phyloP scores from a whole-genome alignment of 495 filamentous ascomycete genomes.

The Oidiodendron maius region DNA sequence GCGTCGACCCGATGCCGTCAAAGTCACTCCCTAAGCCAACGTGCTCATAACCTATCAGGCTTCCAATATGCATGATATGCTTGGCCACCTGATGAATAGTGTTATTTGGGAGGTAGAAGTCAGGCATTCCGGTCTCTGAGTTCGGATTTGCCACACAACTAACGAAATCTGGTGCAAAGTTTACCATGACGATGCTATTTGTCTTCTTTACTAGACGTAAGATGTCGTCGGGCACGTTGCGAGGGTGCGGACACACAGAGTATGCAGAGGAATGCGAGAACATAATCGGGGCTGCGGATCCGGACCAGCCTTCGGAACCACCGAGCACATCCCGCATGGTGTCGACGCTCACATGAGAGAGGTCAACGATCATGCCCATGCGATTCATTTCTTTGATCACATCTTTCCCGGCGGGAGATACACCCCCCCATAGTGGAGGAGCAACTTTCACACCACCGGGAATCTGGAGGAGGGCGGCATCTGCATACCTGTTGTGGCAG shows the following conservation, averaged over 20 bases:
- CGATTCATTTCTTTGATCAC: constrained; percentile 76
- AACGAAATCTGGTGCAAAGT: constrained; percentile 75
- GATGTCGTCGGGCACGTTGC: constrained; percentile 70
- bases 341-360: constrained; percentile 61
- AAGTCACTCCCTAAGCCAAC: constrained; percentile 74
- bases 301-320: constrained; percentile 35
- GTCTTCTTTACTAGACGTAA: constrained; percentile 55
- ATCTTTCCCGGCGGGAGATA: constrained; percentile 61
- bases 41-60: constrained; percentile 65
- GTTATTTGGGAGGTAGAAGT: constrained; percentile 55
- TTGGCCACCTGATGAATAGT: constrained; percentile 74
- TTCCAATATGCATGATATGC: constrained; percentile 65
- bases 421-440: constrained; percentile 50
- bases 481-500: constrained; percentile 87
- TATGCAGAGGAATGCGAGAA: constrained; percentile 68
- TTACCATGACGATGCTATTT: constrained; percentile 67
- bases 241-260: constrained; percentile 59
- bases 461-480: constrained; percentile 60
- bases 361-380: constrained; percentile 72
- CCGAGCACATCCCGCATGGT: constrained; percentile 66
- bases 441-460: constrained; percentile 37
- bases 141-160: constrained; percentile 46
- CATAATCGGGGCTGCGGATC: constrained; percentile 62
- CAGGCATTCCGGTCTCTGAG: constrained; percentile 46
- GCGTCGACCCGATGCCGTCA: constrained; percentile 56